Base-by-base conservation (phyloP, 768 basidiomycete species). In the Boletus huronensis region DNA sequence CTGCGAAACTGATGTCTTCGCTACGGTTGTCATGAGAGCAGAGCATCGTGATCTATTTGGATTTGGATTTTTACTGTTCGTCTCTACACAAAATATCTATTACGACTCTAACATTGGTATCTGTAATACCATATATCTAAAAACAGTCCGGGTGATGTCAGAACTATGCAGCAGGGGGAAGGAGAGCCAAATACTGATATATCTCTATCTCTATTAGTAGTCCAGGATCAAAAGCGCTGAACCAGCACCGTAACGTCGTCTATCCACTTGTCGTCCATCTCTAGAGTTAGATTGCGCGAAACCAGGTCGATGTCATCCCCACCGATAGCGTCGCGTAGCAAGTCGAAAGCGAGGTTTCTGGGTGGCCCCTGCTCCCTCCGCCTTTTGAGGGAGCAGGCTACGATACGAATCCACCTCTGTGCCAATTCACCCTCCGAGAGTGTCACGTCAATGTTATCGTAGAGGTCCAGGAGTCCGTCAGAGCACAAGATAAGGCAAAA, bases 231-330 rank as follows among this genome's bases (percentile, higher is more conserved):
- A 19, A 75, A 62, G 48, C 69, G 69, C 51, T 77, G 78, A 46
- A 80, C 72, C 21, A 79, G 53, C 25, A 79, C 68, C 8, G 78
- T 79, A 19, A 76, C 72, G 55, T 79, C 78, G 55, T 79, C 79
- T 66, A 80, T 74, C 79, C 78, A 79, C 51, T 72, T 71, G 36
- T 76, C 77, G 51, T 75, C 75, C 73, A 79, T 79, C 65, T 79
- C 79, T 41, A 79, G 67, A 8, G 79, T 81, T 31, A 79, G 50
- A 41, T 72, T 74, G 57, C 72, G 70, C n/a, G 78, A 79, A 13
- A 70, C 73, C 6, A 70, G 64, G 17, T 70, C 65, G 13, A 60
- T 54, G 54, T 81, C 70, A 16, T 71, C 66, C 25, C 79, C 79
- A 8, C 78, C 78, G 9, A 79, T 63, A 3, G 72, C 75, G 23